Evolutionary conservation across 495 filamentous ascomycete species (phyloP).

Genomic region (Xylaria palmicola): DNA sequence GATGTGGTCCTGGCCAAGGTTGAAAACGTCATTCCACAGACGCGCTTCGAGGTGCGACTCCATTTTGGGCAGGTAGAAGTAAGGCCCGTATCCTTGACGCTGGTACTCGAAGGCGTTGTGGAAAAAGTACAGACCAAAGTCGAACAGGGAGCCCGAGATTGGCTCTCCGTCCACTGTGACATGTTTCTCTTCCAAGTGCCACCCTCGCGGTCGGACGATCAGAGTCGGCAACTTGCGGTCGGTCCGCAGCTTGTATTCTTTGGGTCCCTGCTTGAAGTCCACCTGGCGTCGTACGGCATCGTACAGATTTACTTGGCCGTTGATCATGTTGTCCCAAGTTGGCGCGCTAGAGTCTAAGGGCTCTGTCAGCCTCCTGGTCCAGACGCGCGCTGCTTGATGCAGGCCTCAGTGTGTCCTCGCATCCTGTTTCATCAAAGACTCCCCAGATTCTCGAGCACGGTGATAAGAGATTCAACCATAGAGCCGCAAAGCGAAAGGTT

Average conservation of each 20-base stretch:
- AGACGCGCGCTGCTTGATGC: neutral
- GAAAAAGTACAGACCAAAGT: conserved; percentile 99
- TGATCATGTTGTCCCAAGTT: conserved; percentile 99
- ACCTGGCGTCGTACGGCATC: conserved; percentile 93
- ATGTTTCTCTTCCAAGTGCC: conserved; percentile 98
- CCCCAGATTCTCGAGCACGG: neutral
- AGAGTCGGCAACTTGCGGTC: conserved; percentile 77
- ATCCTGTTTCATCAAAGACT: neutral
- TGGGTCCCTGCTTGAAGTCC: conserved; percentile 93
- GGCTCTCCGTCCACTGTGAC: conserved; percentile 94
- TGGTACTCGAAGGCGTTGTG: conserved; percentile 94
- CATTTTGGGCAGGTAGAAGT: conserved; percentile 99
- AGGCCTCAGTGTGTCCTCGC: neutral
- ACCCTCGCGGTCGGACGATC: conserved; percentile 84
- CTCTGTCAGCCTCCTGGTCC: conserved; percentile 10
- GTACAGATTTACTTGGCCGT: conserved; percentile 97
- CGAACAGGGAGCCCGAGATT: conserved; percentile 90
- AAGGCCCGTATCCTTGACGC: conserved; percentile 80
- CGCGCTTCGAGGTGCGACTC: conserved; percentile 96
- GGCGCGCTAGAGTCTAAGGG: conserved; percentile 85
- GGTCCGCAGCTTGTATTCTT: conserved; percentile 96
- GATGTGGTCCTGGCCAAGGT: conserved; percentile 89
- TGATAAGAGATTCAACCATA: neutral
- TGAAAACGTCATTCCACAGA: conserved; percentile 99
- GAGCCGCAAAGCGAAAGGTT: neutral